Evolutionary conservation across 345 rosid species (phyloP).

Genomic region (Chamaenerion angustifolium): DNA sequence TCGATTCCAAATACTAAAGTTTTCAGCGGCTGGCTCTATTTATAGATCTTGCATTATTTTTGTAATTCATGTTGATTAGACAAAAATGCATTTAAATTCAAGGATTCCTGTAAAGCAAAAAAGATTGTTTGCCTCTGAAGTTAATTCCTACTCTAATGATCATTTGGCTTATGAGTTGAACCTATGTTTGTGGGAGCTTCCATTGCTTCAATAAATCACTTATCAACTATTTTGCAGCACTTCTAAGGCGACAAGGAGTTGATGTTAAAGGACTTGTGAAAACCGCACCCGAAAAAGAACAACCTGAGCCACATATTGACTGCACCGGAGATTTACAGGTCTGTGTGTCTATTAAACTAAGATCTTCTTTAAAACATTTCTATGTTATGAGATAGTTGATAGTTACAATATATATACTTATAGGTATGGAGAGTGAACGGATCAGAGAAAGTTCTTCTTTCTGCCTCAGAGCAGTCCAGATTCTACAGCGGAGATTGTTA

Average conservation of each 20-base stretch:
- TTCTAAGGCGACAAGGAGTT: slow-evolving; percentile 81
- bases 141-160: no score
- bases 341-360: not conserved
- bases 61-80: no score
- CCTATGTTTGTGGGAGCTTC: not conserved
- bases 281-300: slow-evolving; percentile 61
- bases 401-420: no score
- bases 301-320: slow-evolving; percentile 77
- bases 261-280: slow-evolving; percentile 80
- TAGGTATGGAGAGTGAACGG: slow-evolving; percentile 87
- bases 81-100: no score
- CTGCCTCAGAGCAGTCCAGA: slow-evolving; percentile 72
- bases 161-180: not conserved
- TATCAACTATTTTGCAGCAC: slow-evolving; percentile 39
- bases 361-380: no score
- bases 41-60: no score
- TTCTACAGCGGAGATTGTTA: slow-evolving; percentile 90
- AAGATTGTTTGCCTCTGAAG: no score
- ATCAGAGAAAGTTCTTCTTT: slow-evolving; percentile 54
- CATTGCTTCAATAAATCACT: not conserved
- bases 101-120: no score
- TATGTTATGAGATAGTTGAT: no score
- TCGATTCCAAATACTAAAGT: no score
- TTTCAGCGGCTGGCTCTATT: no score
- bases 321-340: slow-evolving; percentile 95